phyloP scores from a whole-genome alignment of 2,329 filamentous ascomycete genomes.

The Fusarium azukiicola region DNA sequence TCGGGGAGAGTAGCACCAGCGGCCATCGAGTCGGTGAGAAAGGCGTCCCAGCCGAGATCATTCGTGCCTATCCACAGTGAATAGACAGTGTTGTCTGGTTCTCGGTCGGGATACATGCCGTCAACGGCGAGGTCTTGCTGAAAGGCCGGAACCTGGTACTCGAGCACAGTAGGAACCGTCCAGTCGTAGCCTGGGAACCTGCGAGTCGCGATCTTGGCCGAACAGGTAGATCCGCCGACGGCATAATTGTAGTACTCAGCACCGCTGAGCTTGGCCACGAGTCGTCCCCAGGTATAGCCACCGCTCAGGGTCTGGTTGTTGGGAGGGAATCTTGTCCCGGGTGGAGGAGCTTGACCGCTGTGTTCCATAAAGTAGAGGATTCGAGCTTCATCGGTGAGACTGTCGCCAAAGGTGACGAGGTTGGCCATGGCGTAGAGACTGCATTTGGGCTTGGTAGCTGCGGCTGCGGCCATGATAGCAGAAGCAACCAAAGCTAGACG shows the following conservation, averaged over 20 bases:
- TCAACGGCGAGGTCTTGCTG: not conserved
- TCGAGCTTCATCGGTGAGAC: constrained; percentile 10
- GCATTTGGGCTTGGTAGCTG: not conserved
- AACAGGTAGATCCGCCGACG: constrained; percentile 8
- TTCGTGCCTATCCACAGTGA: not conserved
- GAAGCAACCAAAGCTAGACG: not conserved
- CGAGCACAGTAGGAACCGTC: constrained; percentile 4
- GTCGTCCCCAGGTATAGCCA: constrained; percentile 13
- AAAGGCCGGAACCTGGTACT: constrained; percentile 6
- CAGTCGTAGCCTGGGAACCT: not conserved
- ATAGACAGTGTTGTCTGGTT: constrained; percentile 11
- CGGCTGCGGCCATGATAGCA: not conserved
- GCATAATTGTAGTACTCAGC: constrained; percentile 13
- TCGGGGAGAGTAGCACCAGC: not conserved
- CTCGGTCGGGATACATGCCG: not conserved
- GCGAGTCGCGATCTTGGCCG: not conserved
- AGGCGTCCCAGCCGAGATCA: not conserved
- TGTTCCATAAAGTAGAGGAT: constrained; percentile 8
- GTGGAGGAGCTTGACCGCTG: not conserved
- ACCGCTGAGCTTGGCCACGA: not conserved
- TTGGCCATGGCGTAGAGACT: not conserved
- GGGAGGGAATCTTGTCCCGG: constrained; percentile 12
- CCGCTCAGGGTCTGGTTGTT: constrained; percentile 17
- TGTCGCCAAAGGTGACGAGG: constrained; percentile 11
- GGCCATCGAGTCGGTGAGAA: constrained; percentile 5